These are phyloP conservation scores for Blastocystis sp. DNA, from an alignment of 352 stramenopile species.

Conservation along the genomic window DNA sequence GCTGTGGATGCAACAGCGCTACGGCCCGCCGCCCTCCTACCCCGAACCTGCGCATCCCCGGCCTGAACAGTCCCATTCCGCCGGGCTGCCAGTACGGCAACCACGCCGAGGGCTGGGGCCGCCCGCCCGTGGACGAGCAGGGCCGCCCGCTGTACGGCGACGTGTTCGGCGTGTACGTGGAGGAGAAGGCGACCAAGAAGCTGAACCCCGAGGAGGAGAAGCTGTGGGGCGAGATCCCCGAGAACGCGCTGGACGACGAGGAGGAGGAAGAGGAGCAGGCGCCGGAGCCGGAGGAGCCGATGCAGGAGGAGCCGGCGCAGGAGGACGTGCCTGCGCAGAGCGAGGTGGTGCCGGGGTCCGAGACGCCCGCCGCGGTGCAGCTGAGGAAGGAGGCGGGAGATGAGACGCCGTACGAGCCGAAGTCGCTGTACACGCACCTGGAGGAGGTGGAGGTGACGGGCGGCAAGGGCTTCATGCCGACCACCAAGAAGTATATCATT, in stretches of 20 bases:
- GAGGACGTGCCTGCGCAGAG: neutral
- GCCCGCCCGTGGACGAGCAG: conserved; percentile 90
- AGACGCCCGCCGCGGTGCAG: conserved; percentile 18
- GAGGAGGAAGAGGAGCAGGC: neutral
- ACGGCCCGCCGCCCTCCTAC: conserved; percentile 91
- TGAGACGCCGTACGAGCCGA: conserved; percentile 49
- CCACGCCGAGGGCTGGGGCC: conserved; percentile 92
- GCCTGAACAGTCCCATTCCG: conserved; percentile 91
- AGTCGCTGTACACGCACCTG: conserved; percentile 56
- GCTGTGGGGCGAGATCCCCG: conserved; percentile 35
- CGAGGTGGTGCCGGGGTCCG: conserved; percentile 18
- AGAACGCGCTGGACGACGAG: neutral
- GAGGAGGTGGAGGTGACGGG: conserved; percentile 61
- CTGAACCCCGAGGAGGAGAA: conserved; percentile 20
- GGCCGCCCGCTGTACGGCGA: conserved; percentile 92
- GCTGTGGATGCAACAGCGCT: conserved; percentile 96
- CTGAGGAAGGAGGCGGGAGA: conserved; percentile 60
- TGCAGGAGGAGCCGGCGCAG: neutral
- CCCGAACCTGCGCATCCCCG: conserved; percentile 88
- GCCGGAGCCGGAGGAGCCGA: neutral
- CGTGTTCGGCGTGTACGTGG: conserved; percentile 78
- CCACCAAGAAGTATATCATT: conserved; percentile 64
- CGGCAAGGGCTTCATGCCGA: conserved; percentile 23
- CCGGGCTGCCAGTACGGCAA: conserved; percentile 87
- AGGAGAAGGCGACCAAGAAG: conserved; percentile 16